A percentile compares a stretch with the other conserved stretches of the same genome.
phyloP scores from a whole-genome alignment of 2,329 filamentous ascomycete genomes.

The Penicillium sp. region DNA sequence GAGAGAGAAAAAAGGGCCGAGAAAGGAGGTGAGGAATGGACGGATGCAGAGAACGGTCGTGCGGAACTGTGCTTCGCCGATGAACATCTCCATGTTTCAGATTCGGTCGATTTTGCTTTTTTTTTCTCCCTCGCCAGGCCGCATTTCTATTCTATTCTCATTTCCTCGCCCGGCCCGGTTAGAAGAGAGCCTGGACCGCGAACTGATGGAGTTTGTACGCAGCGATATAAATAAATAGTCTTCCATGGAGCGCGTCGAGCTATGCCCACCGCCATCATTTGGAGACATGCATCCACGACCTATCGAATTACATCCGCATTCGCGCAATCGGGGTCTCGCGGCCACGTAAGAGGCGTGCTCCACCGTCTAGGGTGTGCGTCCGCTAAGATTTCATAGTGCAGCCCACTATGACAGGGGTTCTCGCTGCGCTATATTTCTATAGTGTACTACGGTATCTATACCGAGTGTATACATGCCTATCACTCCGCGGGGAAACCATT shows the following conservation, averaged over 20 bases:
- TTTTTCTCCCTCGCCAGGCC: background rate
- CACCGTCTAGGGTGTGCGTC: constrained; percentile 12
- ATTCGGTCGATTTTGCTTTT: constrained; percentile 4
- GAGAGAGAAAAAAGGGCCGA: too few species aligned
- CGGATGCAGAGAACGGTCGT: constrained; percentile 20
- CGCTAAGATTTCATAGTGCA: constrained; percentile 5
- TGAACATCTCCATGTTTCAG: constrained; percentile 11
- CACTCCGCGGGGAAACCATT: too few species aligned
- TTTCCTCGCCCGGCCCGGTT: too few species aligned
- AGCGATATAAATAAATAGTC: too few species aligned
- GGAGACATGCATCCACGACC: background rate
- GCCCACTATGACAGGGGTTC: constrained; percentile 9
- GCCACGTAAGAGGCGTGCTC: constrained; percentile 25
- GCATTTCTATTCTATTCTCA: background rate
- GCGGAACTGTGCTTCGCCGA: constrained; percentile 7
- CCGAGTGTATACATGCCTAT: too few species aligned
- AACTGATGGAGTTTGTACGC: too few species aligned
- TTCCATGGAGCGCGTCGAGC: too few species aligned
- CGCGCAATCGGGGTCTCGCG: constrained; percentile 4
- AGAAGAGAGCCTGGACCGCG: too few species aligned
- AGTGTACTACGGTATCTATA: too few species aligned
- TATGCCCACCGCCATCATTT: background rate
- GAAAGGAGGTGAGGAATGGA: constrained; percentile 22
- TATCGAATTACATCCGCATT: constrained; percentile 9
- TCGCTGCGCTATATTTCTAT: too few species aligned